These are phyloP conservation scores for Apodospora peruviana DNA, from an alignment of 495 filamentous ascomycete genomes.

Conservation along the genomic window DNA sequence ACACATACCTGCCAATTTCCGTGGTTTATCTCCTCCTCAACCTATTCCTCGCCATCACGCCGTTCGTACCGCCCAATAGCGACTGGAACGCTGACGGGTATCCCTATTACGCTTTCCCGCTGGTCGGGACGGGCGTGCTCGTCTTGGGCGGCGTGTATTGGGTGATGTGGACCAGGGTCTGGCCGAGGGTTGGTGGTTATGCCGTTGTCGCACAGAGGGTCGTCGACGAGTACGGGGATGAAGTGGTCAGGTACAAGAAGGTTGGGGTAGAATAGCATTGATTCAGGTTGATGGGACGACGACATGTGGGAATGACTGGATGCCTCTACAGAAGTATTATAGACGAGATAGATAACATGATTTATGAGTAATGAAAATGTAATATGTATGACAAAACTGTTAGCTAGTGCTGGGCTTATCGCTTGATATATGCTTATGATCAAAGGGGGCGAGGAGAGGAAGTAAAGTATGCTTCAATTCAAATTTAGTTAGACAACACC, in stretches of 20 bases:
- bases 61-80: slow-evolving; percentile 46
- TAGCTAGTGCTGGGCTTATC: too few species aligned
- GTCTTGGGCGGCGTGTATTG: slow-evolving; percentile 46
- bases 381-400: too few species aligned
- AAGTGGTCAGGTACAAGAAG: slow-evolving; percentile 35
- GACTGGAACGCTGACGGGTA: slow-evolving; percentile 43
- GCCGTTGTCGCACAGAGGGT: slow-evolving; percentile 37
- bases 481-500: too few species aligned
- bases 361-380: too few species aligned
- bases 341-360: too few species aligned
- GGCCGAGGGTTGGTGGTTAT: slow-evolving; percentile 42
- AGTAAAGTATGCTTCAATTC: too few species aligned
- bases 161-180: slow-evolving; percentile 42
- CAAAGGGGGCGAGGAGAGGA: too few species aligned
- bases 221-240: slow-evolving; percentile 38
- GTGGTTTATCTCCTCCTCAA: slow-evolving; percentile 44
- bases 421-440: too few species aligned
- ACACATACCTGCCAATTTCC: slow-evolving; percentile 40
- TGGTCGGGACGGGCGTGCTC: slow-evolving; percentile 45
- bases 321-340: too few species aligned
- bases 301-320: too few species aligned
- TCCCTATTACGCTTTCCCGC: slow-evolving; percentile 50
- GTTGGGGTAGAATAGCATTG: neutral
- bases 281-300: too few species aligned
- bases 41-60: slow-evolving; percentile 45